A percentile compares a stretch with the other conserved stretches of the same genome.
phyloP scores from a whole-genome alignment of 805 yeast species.

The Aciculoconidium aculeatum region DNA sequence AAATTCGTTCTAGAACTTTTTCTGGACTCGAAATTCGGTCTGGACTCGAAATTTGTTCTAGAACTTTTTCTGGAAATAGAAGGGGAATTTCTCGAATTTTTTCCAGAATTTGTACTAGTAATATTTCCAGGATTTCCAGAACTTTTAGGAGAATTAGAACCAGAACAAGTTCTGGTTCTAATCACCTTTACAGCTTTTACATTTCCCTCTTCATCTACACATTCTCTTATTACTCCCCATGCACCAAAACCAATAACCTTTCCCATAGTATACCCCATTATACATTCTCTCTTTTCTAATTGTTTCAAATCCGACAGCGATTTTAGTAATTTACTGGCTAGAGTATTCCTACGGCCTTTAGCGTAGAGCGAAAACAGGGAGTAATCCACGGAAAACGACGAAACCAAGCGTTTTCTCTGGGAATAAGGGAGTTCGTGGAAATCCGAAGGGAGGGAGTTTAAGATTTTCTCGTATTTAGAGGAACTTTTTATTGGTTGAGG shows the following conservation, averaged over 20 bases:
- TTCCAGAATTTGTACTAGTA: background rate
- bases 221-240: conserved; percentile 81
- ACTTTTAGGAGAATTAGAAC: conserved; percentile 18
- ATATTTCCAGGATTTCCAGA: conserved; percentile 7
- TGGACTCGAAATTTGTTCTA: no score
- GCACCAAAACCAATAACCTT: conserved; percentile 83
- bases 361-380: conserved; percentile 39
- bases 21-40: no score
- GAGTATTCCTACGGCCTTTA: conserved; percentile 29
- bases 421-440: conserved; percentile 56
- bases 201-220: conserved; percentile 33
- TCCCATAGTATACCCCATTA: conserved; percentile 61
- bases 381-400: conserved; percentile 34
- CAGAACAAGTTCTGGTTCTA: no score
- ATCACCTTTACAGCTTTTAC: conserved; percentile 59
- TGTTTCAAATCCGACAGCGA: conserved; percentile 31
- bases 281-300: conserved; percentile 11
- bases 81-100: no score
- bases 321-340: conserved; percentile 35
- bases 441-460: conserved; percentile 45
- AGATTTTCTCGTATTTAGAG: conserved; percentile 31
- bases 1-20: no score
- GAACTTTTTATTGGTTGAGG: conserved; percentile 33
- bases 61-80: conserved; percentile 52
- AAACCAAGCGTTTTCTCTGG: conserved; percentile 45